These are phyloP conservation scores for Pyrenochaeta sp. DNA, from an alignment of 2,329 filamentous ascomycete species.

Conservation along the genomic window DNA sequence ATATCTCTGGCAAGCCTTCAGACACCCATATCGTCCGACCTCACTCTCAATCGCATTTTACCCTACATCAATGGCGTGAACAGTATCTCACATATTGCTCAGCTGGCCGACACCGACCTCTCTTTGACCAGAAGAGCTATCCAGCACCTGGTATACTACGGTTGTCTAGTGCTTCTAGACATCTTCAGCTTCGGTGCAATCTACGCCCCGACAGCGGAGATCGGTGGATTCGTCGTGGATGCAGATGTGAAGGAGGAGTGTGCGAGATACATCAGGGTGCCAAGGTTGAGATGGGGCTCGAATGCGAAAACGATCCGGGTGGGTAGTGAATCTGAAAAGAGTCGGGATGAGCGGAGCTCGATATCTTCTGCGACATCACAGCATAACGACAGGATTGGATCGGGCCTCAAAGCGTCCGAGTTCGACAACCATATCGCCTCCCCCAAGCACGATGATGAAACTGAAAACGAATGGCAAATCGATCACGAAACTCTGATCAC, in stretches of 20 bases:
- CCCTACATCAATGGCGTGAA: constrained; percentile 90
- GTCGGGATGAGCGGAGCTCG: constrained; percentile 30
- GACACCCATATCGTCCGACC: constrained; percentile 68
- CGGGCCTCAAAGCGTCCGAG: constrained; percentile 24
- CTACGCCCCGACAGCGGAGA: constrained; percentile 82
- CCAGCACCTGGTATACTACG: constrained; percentile 91
- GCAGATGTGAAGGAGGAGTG: constrained; percentile 85
- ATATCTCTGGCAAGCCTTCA: constrained; percentile 54
- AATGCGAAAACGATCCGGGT: constrained; percentile 20
- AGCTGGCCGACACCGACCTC: constrained; percentile 84
- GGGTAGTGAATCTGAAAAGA: constrained; percentile 28
- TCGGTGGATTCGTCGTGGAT: constrained; percentile 82
- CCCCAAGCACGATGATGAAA: constrained; percentile 13
- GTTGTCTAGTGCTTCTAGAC: constrained; percentile 87
- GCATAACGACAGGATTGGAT: constrained; percentile 21
- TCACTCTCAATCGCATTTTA: constrained; percentile 81
- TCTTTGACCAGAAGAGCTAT: constrained; percentile 86
- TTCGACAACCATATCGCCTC: constrained; percentile 14
- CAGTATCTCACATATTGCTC: constrained; percentile 85
- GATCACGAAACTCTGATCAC: constrained; percentile 67
- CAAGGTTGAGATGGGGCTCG: constrained; percentile 42
- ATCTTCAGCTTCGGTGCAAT: constrained; percentile 94
- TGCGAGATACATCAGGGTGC: constrained; percentile 74
- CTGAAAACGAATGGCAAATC: constrained; percentile 30
- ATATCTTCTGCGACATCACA: constrained; percentile 35